Evolutionary conservation across 768 basidiomycete species (phyloP), one percentile per base, ranked within the genome.

Genomic region (Epithele typhae): DNA sequence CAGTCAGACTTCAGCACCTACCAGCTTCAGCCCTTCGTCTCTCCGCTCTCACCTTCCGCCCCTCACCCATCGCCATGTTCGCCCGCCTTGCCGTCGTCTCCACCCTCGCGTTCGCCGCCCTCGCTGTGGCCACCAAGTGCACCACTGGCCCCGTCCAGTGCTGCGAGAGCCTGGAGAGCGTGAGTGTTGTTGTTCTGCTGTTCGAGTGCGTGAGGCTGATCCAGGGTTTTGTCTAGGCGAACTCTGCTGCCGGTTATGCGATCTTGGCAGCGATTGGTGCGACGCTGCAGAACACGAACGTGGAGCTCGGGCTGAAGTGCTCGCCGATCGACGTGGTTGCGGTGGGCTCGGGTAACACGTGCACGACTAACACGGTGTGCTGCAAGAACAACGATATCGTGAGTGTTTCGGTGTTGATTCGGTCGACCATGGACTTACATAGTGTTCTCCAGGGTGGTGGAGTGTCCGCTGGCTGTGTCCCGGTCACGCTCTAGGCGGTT

Each of bases 321-420:
- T 21, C 25, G 32, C 36, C 45, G 2, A 33, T 51, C 25, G 24
- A 30, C 17, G 49, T 45, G 10, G 25, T 49, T n/a, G 51, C 36
- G 15, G 41, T 40, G 27, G 46, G 37, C 30, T 30, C n/a, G 7
- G 45, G 45, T 21, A 24, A 19, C 38, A n/a, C 30, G 8, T 47
- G 58, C 45, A 8, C 44, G 5, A n/a, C 54, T 4, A 34, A 59
- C 25, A 43, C 60, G 8, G 59, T 64, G 27, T 64, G 62, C 56
- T 62, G 62, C 56, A 37, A 53, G 38, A 55, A 60, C 49, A 60
- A 57, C 54, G 46, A 33, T 38, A 52, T 53, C 40, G 60, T 61
- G 27, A 40, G 60, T 51, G 2, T 37, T 9, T 21, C 23, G 9
- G 15, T 15, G 9, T 32, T 9, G 30, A 32, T 36, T 30, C 27